Conservation (phyloP, 805 yeast genomes). For the Candida multigemmis region DNA sequence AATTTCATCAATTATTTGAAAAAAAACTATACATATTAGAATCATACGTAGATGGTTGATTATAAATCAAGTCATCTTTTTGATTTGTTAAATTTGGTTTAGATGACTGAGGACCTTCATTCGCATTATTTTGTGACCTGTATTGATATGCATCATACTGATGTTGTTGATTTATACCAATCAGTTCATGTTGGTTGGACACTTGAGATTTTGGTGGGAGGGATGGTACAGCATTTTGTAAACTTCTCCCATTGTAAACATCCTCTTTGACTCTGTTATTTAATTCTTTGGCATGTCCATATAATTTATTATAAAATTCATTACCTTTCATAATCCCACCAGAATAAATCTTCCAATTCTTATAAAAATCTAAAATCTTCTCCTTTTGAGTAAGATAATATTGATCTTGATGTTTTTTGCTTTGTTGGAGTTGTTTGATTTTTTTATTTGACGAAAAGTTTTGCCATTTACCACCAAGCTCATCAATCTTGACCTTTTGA, state of each 20-base stretch:
- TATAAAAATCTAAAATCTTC: slow-evolving; percentile 38
- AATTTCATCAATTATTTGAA: slow-evolving; percentile 14
- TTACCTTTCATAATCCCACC: slow-evolving; percentile 55
- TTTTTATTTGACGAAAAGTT: slow-evolving; percentile 15
- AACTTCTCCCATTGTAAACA: neutral
- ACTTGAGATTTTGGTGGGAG: slow-evolving; percentile 2
- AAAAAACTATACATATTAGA: slow-evolving; percentile 38
- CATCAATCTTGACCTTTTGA: slow-evolving; percentile 42
- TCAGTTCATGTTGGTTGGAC: slow-evolving; percentile 1
- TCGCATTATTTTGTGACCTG: neutral
- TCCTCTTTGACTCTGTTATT: slow-evolving; percentile 4
- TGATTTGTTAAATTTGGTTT: slow-evolving; percentile 3
- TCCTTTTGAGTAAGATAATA: slow-evolving; percentile 18
- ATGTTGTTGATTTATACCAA: slow-evolving; percentile 1
- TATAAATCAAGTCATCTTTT: slow-evolving; percentile 12
- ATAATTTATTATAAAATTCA: slow-evolving; percentile 50
- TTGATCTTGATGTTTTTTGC: slow-evolving; percentile 28
- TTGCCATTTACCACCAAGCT: slow-evolving; percentile 21
- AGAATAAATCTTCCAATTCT: slow-evolving; percentile 46
- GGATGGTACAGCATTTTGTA: neutral
- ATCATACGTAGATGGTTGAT: slow-evolving; percentile 37
- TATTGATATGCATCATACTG: neutral
- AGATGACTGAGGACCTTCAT: neutral
- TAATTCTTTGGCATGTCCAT: slow-evolving; percentile 14
- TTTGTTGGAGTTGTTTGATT: slow-evolving; percentile 33